Conservation (phyloP, 495 filamentous ascomycete genomes). For the Glutinoglossum americanum region DNA sequence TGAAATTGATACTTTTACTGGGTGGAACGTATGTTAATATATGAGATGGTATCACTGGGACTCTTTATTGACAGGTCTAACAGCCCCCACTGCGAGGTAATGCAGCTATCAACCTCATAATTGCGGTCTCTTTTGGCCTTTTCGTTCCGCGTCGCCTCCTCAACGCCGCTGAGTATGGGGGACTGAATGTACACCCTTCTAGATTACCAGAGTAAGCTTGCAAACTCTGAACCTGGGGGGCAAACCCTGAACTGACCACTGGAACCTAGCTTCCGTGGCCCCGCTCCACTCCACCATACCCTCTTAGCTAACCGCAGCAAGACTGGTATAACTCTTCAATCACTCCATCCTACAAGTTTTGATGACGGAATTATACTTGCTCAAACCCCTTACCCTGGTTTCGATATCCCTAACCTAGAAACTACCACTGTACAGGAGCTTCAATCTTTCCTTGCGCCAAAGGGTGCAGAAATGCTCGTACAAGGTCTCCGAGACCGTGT, state of each 20-base stretch:
- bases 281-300: slow-evolving; percentile 49
- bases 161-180: slow-evolving; percentile 48
- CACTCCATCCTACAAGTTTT: slow-evolving; percentile 49
- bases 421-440: slow-evolving; percentile 15
- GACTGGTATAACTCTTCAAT: slow-evolving; percentile 68
- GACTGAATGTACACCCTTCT: slow-evolving; percentile 90
- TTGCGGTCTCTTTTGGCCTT: slow-evolving; percentile 91
- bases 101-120: slow-evolving; percentile 51
- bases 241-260: background rate
- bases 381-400: slow-evolving; percentile 35
- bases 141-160: slow-evolving; percentile 66
- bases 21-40: slow-evolving; percentile 40
- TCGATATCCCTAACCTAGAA: slow-evolving; percentile 22
- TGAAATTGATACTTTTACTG: slow-evolving; percentile 54
- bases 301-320: slow-evolving; percentile 32
- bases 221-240: background rate
- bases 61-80: background rate
- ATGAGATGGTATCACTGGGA: background rate
- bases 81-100: slow-evolving; percentile 34
- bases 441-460: slow-evolving; percentile 20
- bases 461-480: slow-evolving; percentile 15
- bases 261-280: slow-evolving; percentile 39
- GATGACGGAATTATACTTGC: slow-evolving; percentile 56
- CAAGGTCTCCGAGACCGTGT: slow-evolving; percentile 22
- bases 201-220: slow-evolving; percentile 53